Conservation (phyloP, 306 rosid genomes). For the Trifolium dubium region DNA sequence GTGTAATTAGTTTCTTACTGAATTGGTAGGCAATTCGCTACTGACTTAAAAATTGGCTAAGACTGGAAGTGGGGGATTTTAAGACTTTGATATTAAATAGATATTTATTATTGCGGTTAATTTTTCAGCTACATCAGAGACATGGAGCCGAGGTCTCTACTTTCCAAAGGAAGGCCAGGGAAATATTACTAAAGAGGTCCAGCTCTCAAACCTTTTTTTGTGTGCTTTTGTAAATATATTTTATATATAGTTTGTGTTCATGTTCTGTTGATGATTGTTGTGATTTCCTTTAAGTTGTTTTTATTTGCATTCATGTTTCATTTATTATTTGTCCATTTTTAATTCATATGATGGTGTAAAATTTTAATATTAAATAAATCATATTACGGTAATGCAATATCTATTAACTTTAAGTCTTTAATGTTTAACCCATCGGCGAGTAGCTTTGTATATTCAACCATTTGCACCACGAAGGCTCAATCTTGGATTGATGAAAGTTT, state of each 20-base stretch:
- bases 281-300: neutral
- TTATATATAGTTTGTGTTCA: neutral
- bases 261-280: conserved; percentile 5
- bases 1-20: conserved; percentile 11
- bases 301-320: conserved; percentile 29
- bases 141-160: conserved; percentile 76
- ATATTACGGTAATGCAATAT: conserved; percentile 16
- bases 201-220: conserved; percentile 24
- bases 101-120: conserved; percentile 34
- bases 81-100: neutral
- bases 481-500: neutral
- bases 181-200: conserved; percentile 72
- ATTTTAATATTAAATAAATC: conserved; percentile 16
- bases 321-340: neutral
- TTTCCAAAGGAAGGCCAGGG: conserved; percentile 62
- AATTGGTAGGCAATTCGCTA: conserved; percentile 24
- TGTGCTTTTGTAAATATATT: conserved; percentile 12
- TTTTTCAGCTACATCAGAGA: conserved; percentile 71
- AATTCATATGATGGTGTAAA: conserved; percentile 19
- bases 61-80: conserved; percentile 13
- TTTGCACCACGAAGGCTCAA: neutral
- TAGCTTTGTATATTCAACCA: conserved; percentile 21
- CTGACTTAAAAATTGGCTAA: conserved; percentile 5
- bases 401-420: too few relatives aligned
- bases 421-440: conserved; percentile 17